Percentiles rank a stretch among this genome's conserved stretches.
Conservation (phyloP, 2,329 filamentous ascomycete species). For the Aureobasidium sp. region DNA sequence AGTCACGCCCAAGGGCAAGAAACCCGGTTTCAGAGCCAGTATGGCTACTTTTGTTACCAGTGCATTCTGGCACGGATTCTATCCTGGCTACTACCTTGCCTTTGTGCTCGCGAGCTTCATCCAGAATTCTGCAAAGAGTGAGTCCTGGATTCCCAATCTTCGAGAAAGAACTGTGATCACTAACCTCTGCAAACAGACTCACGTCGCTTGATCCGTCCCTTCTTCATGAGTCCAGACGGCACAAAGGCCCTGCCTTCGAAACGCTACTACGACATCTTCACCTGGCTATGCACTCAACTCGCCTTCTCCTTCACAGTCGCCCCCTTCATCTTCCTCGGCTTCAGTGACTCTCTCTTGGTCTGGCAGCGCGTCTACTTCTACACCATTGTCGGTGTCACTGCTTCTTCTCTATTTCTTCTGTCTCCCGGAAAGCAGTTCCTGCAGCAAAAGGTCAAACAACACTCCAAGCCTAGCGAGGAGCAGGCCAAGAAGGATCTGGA, state of each 20-base stretch:
- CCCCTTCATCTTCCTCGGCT: slow-evolving; percentile 76
- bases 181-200: slow-evolving; percentile 52
- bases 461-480: slow-evolving; percentile 23
- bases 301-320: slow-evolving; percentile 73
- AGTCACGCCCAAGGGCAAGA: slow-evolving; percentile 90
- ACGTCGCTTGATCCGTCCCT: slow-evolving; percentile 80
- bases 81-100: slow-evolving; percentile 87
- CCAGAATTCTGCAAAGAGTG: slow-evolving; percentile 91
- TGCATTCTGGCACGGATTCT: slow-evolving; percentile 97
- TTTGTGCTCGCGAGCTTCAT: slow-evolving; percentile 87
- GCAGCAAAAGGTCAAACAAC: slow-evolving; percentile 30
- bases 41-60: slow-evolving; percentile 90
- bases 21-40: slow-evolving; percentile 90
- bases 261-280: slow-evolving; percentile 75
- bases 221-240: slow-evolving; percentile 77
- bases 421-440: slow-evolving; percentile 60
- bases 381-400: slow-evolving; percentile 57
- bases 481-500: slow-evolving; percentile 25
- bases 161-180: neutral
- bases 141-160: slow-evolving; percentile 28
- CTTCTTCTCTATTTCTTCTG: slow-evolving; percentile 66
- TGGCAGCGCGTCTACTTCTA: slow-evolving; percentile 92
- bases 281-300: slow-evolving; percentile 69
- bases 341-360: slow-evolving; percentile 60
- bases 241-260: slow-evolving; percentile 62